Conservation (phyloP, 2,329 filamentous ascomycete genomes). For the Colletotrichum tanaceti region DNA sequence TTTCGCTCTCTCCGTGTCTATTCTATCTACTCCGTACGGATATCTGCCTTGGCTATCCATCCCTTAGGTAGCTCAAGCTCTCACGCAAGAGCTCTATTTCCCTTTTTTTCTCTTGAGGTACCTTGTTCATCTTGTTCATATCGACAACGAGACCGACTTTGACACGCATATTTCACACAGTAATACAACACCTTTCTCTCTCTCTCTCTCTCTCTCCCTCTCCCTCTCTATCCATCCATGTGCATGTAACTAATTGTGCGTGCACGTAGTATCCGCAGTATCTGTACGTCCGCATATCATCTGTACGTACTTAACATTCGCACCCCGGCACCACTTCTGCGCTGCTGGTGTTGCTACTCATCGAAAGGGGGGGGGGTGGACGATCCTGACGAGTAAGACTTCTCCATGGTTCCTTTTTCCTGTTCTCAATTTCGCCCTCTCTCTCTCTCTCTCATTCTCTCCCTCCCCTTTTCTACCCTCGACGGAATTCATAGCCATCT, state of each 20-base stretch:
- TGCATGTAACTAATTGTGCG: background rate
- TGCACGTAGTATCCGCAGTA: background rate
- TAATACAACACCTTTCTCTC: background rate
- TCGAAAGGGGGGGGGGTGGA: conserved; percentile 20
- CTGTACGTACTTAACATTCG: conserved; percentile 22
- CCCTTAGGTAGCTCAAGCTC: conserved; percentile 7
- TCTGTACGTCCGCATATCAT: conserved; percentile 15
- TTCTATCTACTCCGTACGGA: too few species aligned
- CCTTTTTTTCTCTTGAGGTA: conserved; percentile 13
- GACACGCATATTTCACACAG: conserved; percentile 11
- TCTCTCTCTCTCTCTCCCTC: background rate
- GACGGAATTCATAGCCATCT: conserved; percentile 2
- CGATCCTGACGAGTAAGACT: conserved; percentile 34
- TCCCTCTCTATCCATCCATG: conserved; percentile 2
- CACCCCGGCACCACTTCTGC: conserved; percentile 25
- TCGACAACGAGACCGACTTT: conserved; percentile 21
- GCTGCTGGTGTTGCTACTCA: conserved; percentile 12
- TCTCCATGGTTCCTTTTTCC: conserved; percentile 36
- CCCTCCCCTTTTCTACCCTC: conserved; percentile 12
- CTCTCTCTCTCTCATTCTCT: conserved; percentile 13
- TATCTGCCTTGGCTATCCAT: background rate
- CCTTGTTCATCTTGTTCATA: background rate
- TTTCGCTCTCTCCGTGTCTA: background rate
- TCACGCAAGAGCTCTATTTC: background rate
- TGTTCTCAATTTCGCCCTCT: conserved; percentile 17